Evolutionary conservation across 2,329 filamentous ascomycete species (phyloP), one percentile per base, ranked within the genome.

Genomic region (Fusarium sarcochroum): DNA sequence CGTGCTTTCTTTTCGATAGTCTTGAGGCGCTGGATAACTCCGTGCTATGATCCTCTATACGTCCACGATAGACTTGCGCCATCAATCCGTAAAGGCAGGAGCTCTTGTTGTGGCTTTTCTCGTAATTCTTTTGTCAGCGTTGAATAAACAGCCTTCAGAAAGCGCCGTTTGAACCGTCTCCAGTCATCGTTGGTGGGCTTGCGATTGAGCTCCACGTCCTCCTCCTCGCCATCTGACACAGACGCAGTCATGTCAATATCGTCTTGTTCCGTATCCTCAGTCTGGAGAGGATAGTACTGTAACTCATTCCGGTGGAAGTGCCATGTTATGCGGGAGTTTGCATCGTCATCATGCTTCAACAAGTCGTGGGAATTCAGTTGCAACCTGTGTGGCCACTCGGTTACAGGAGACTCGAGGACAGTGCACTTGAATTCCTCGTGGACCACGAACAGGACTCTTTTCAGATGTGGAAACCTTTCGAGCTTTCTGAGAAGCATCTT

Each of bases 111-210:
- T 44, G 44, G 21, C 23, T 56, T 45, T 20, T 58, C 54, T 38
- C 27, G 40, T n/a, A 40, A n/a, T 37, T 45, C 38, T 40, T 44
- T 63, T 46, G 56, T 62, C 11, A 41, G 18, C n/a, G 62, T 58
- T 38, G 61, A 48, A 37, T 58, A 49, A 20, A 63, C 49, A 32
- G 70, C 66, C 37, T 59, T 62, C 25, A 73, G 40, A 42, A 71
- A 68, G 13, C 66, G 60, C 30, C 53, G 51, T 46, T 68, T 69
- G 27, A 65, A 73, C 14, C 61, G 71, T 46, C 58, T 58, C 69
- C 63, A 63, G 48, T 71, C 65, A 9, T 66, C 58, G 34, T 71
- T 66, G n/a, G 71, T 71, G 20, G 71, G 67, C 30, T 56, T 66
- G 17, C 59, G 62, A 35, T 66, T 65, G 37, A 63, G 55, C 21